Percentiles rank a stretch among this genome's conserved stretches.
phyloP scores from a whole-genome alignment of 1,284 basidiomycete species.

The Chalciporus sp. region DNA sequence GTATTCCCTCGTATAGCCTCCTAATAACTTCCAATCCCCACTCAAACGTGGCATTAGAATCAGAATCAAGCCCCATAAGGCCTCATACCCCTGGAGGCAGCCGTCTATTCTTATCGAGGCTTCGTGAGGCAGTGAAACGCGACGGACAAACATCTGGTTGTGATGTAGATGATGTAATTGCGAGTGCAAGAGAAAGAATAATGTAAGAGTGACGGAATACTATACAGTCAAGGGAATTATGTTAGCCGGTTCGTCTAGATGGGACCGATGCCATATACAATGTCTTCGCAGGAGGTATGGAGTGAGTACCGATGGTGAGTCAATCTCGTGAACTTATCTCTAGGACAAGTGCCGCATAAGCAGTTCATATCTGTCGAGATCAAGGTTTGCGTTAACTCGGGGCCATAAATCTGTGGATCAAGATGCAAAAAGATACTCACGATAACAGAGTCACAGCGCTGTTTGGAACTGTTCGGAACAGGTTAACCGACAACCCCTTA shows the following conservation, averaged over 20 bases:
- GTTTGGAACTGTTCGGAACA: slow-evolving; percentile 90
- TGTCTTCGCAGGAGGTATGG: slow-evolving; percentile 13
- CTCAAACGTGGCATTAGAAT: slow-evolving; percentile 11
- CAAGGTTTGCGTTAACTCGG: slow-evolving; percentile 3
- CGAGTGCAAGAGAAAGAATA: slow-evolving; percentile 18
- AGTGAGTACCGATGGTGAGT: not conserved
- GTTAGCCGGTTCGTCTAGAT: slow-evolving; percentile 16
- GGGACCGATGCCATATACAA: not conserved
- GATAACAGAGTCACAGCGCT: slow-evolving; percentile 93
- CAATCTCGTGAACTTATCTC: slow-evolving; percentile 10
- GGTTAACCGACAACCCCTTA: slow-evolving; percentile 87
- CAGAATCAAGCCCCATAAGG: not conserved
- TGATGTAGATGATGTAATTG: slow-evolving; percentile 10
- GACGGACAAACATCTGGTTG: not conserved
- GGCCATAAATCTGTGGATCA: not conserved
- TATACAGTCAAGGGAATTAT: slow-evolving; percentile 11
- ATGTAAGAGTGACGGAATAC: slow-evolving; percentile 5
- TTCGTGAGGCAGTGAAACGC: slow-evolving; percentile 8
- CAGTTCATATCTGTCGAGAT: slow-evolving; percentile 56
- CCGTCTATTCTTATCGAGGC: not conserved
- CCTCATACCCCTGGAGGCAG: not conserved
- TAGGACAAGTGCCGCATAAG: slow-evolving; percentile 60
- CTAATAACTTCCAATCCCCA: slow-evolving; percentile 14
- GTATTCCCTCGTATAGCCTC: not conserved
- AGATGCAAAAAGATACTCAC: slow-evolving; percentile 53